Evolutionary conservation across 2,329 filamentous ascomycete genomes (phyloP).

Genomic region (Botryotinia calthae): DNA sequence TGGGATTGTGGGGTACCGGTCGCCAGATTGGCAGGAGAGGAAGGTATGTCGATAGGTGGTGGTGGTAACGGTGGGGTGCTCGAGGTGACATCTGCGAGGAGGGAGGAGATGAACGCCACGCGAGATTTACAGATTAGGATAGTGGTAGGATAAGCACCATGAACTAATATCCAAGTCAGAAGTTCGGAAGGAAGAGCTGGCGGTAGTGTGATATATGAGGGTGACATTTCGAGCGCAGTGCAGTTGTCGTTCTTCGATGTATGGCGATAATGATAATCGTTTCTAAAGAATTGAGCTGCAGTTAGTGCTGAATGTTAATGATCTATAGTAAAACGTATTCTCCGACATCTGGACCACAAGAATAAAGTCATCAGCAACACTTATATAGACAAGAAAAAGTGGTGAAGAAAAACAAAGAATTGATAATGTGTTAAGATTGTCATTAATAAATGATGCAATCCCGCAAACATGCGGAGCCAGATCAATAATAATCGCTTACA

Average conservation of each 20-base stretch:
- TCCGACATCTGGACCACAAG: not conserved
- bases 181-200: conserved; percentile 59
- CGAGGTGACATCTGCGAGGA: conserved; percentile 48
- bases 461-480: conserved; percentile 16
- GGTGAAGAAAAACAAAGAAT: not conserved
- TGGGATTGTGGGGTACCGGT: not conserved
- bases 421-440: conserved; percentile 1
- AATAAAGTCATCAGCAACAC: not conserved
- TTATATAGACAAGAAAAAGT: not conserved
- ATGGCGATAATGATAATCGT: not conserved
- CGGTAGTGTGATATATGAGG: conserved; percentile 47
- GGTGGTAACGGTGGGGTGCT: conserved; percentile 17
- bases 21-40: not conserved
- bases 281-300: conserved; percentile 5
- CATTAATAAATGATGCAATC: conserved; percentile 16
- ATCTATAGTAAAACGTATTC: conserved; percentile 14
- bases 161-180: conserved; percentile 60
- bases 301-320: conserved; percentile 35
- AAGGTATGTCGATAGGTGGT: conserved; percentile 15
- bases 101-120: conserved; percentile 60
- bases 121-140: conserved; percentile 69
- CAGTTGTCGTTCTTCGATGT: not conserved
- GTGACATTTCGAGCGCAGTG: conserved; percentile 25
- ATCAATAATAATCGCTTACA: conserved; percentile 31
- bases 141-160: conserved; percentile 57